Evolutionary conservation across 306 rosid species (phyloP).

Genomic region (Amphicarpaea edgeworthii): DNA sequence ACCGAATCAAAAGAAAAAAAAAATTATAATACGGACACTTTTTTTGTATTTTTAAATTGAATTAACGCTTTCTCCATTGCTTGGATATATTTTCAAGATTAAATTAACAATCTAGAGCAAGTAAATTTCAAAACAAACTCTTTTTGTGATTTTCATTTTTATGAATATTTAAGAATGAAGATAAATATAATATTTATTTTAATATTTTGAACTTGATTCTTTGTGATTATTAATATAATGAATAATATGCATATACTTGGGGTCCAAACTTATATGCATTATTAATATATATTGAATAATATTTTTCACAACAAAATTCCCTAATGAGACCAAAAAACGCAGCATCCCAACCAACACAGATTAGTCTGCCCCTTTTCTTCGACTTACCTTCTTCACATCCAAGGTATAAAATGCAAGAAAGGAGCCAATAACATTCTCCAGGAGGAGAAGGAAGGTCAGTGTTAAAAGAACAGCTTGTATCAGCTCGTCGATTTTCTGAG

Average conservation of each 20-base stretch:
- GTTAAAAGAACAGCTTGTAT: constrained; percentile 22
- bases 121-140: too few species aligned
- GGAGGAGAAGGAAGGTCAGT: neutral
- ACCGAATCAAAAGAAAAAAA: neutral
- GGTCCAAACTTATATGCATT: neutral
- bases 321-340: constrained; percentile 37
- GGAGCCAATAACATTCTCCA: constrained; percentile 25
- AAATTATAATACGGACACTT: neutral
- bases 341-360: constrained; percentile 23
- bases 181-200: too few species aligned
- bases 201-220: too few species aligned
- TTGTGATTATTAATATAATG: too few species aligned
- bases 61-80: too few species aligned
- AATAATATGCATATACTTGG: neutral
- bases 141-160: too few species aligned
- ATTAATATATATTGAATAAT: neutral
- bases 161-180: too few species aligned
- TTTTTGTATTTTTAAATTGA: too few species aligned
- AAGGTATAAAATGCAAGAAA: neutral
- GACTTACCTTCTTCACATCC: neutral
- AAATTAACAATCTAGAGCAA: too few species aligned
- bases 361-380: constrained; percentile 1
- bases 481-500: constrained; percentile 65
- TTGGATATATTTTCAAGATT: too few species aligned
- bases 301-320: constrained; percentile 31